Evolutionary conservation across 106 monocot species (phyloP).

Genomic region (Triglochin maritima): DNA sequence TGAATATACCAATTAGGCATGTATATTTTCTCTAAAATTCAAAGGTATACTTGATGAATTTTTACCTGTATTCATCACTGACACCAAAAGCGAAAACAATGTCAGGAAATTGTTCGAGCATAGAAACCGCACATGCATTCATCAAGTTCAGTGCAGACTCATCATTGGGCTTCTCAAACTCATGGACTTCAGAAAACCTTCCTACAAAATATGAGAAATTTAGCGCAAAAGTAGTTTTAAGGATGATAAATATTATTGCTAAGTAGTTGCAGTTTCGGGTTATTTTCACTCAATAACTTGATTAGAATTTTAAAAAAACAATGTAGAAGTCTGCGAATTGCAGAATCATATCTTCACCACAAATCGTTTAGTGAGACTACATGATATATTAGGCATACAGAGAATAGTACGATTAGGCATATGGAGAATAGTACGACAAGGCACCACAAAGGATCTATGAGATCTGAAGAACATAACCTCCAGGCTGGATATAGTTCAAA

Average conservation of each 20-base stretch:
- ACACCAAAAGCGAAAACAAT: slow-evolving; percentile 89
- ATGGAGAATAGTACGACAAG: no score
- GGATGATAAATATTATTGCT: neutral
- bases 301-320: no score
- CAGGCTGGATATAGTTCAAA: no score
- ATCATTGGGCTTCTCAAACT: slow-evolving; percentile 89
- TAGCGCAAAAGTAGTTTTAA: neutral
- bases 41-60: neutral
- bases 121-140: slow-evolving; percentile 63
- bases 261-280: no score
- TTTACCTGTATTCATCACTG: slow-evolving; percentile 85
- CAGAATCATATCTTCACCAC: no score
- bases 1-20: neutral
- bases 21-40: neutral
- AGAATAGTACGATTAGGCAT: no score
- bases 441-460: no score
- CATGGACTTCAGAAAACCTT: slow-evolving; percentile 57
- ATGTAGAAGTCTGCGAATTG: no score
- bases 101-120: slow-evolving; percentile 74
- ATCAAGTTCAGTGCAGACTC: slow-evolving; percentile 64
- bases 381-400: no score
- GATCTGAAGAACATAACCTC: no score
- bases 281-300: no score
- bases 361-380: no score
- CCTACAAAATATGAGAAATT: neutral